Evolutionary conservation across 2,329 filamentous ascomycete species (phyloP).

Genomic region (Clonostachys rhizophaga): DNA sequence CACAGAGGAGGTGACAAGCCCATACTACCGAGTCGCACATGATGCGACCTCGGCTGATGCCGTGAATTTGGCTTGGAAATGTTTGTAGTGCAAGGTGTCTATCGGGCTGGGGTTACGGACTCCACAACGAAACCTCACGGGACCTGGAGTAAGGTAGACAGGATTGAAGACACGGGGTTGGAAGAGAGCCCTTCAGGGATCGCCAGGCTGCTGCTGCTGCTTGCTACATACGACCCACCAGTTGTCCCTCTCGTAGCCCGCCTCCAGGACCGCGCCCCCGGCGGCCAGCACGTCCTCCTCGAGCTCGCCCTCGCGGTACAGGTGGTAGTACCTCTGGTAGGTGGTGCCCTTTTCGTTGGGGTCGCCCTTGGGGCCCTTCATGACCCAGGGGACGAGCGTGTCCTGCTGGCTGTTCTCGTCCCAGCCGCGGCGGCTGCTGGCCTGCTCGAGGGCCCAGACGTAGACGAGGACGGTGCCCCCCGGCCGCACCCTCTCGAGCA

Average conservation of each 20-base stretch:
- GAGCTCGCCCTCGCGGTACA: conserved; percentile 83
- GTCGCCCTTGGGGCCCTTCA: conserved; percentile 30
- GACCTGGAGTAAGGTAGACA: not conserved
- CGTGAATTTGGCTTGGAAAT: too few species aligned
- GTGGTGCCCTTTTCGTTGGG: conserved; percentile 39
- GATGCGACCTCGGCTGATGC: too few species aligned
- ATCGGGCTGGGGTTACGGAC: too few species aligned
- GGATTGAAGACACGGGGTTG: not conserved
- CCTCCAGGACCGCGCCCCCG: conserved; percentile 70
- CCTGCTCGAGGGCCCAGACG: conserved; percentile 95
- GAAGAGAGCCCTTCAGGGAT: not conserved
- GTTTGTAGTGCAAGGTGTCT: too few species aligned
- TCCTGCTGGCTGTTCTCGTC: conserved; percentile 80
- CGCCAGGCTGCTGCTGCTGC: not conserved
- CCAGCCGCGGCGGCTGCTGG: conserved; percentile 82
- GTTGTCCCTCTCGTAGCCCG: conserved; percentile 95
- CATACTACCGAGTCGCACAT: too few species aligned
- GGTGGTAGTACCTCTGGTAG: conserved; percentile 90
- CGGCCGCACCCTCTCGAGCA: conserved; percentile 61
- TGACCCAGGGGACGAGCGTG: conserved; percentile 93
- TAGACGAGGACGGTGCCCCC: conserved; percentile 74
- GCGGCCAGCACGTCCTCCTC: conserved; percentile 72
- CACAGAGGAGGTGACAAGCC: too few species aligned
- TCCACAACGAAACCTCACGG: too few species aligned
- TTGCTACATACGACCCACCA: conserved; percentile 78